Conservation (phyloP, 2,329 filamentous ascomycete genomes). For the Rhinocladiella mackenziei region DNA sequence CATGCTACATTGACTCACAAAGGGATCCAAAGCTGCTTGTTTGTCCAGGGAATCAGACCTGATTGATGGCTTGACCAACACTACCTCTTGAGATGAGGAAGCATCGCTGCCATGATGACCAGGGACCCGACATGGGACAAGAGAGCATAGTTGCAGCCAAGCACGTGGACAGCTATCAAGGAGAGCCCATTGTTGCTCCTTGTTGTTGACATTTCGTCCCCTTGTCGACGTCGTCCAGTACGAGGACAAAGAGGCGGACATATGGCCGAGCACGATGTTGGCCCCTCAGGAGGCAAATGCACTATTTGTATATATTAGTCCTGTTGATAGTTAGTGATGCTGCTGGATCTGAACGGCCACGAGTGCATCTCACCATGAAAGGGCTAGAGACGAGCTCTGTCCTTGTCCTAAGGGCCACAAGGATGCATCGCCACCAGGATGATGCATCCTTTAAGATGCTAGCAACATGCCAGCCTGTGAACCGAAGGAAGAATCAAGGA, state of each 20-base stretch:
- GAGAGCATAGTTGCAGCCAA: no score
- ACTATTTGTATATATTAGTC: conserved; percentile 2
- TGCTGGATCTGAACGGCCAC: neutral
- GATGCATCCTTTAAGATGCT: neutral
- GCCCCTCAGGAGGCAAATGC: conserved; percentile 1
- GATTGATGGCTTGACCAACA: no score
- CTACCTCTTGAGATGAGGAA: no score
- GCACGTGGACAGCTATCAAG: no score
- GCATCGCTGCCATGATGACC: no score
- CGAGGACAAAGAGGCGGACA: neutral
- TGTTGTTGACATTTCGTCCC: conserved; percentile 7
- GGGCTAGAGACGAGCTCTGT: neutral
- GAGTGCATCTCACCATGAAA: neutral
- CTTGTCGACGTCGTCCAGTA: conserved; percentile 16
- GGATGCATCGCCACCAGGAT: neutral
- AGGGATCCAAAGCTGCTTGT: no score
- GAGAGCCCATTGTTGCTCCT: neutral
- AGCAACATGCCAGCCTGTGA: no score
- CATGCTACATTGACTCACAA: no score
- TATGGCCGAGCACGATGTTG: conserved; percentile 2
- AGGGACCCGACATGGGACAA: no score
- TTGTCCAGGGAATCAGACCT: neutral
- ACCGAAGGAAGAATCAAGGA: conserved; percentile 1
- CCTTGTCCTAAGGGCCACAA: neutral
- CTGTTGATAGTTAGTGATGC: conserved; percentile 3